Conservation (phyloP, 1,139 yeast genomes). For the Suhomyces anneliseae region DNA sequence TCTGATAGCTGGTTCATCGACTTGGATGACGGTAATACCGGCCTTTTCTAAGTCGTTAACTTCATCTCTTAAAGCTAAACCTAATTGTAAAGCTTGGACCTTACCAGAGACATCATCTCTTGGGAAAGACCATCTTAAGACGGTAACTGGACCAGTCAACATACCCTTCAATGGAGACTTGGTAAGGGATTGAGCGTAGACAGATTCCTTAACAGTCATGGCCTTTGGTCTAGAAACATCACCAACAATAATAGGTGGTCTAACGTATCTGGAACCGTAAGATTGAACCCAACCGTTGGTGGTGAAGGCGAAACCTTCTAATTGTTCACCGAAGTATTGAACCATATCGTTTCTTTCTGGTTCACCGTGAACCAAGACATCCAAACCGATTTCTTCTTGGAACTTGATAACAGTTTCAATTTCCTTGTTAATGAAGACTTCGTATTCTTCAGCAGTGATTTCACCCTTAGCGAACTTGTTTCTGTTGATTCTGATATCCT, state of each 20-base stretch:
- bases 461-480: slow-evolving; percentile 97
- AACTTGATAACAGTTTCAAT: slow-evolving; percentile 92
- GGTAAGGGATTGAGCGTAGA: slow-evolving; percentile 96
- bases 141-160: slow-evolving; percentile 99
- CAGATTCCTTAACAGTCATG: slow-evolving; percentile 98
- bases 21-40: slow-evolving; percentile 97
- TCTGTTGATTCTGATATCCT: slow-evolving; percentile 97
- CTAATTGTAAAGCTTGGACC: slow-evolving; percentile 95
- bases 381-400: slow-evolving; percentile 98
- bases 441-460: slow-evolving; percentile 91
- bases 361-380: slow-evolving; percentile 98
- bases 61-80: slow-evolving; percentile 97
- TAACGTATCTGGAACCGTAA: slow-evolving; percentile 98
- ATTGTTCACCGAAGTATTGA: slow-evolving; percentile 98
- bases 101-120: slow-evolving; percentile 96
- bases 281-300: slow-evolving; percentile 99
- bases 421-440: slow-evolving; percentile 93
- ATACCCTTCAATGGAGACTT: slow-evolving; percentile 98
- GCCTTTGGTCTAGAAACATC: slow-evolving; percentile 98
- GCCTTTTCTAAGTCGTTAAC: slow-evolving; percentile 97
- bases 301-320: slow-evolving; percentile 97
- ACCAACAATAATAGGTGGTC: slow-evolving; percentile 99
- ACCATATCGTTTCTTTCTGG: slow-evolving; percentile 99
- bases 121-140: slow-evolving; percentile 99
- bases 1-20: slow-evolving; percentile 99